Percentiles rank a stretch among this genome's conserved stretches.
Conservation (phyloP, 768 basidiomycete species). For the Lactarius hengduanensis region DNA sequence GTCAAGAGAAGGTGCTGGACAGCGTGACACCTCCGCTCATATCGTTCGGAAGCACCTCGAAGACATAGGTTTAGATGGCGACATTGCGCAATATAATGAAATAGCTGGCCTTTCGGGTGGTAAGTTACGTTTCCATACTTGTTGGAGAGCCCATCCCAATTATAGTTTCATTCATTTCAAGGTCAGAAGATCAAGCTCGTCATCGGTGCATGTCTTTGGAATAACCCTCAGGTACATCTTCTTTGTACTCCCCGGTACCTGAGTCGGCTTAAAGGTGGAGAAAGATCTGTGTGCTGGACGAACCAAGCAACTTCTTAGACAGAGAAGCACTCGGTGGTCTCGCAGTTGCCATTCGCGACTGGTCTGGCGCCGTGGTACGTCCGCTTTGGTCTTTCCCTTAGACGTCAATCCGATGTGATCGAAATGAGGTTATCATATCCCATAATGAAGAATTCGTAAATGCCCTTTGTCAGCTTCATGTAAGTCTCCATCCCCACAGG, state of each 20-base stretch:
- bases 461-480: slow-evolving; percentile 62
- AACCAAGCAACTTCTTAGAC: slow-evolving; percentile 97
- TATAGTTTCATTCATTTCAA: slow-evolving; percentile 34
- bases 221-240: slow-evolving; percentile 76
- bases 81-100: slow-evolving; percentile 98
- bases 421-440: slow-evolving; percentile 82
- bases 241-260: slow-evolving; percentile 5
- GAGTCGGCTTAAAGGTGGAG: slow-evolving; percentile 24
- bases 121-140: slow-evolving; percentile 33
- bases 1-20: slow-evolving; percentile 91
- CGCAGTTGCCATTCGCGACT: slow-evolving; percentile 91
- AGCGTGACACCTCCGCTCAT: slow-evolving; percentile 78
- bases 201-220: slow-evolving; percentile 93
- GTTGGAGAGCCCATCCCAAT: slow-evolving; percentile 5
- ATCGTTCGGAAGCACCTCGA: slow-evolving; percentile 90
- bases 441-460: slow-evolving; percentile 90
- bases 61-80: slow-evolving; percentile 94
- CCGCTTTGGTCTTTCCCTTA: slow-evolving; percentile 24
- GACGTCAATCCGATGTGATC: slow-evolving; percentile 27
- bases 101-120: slow-evolving; percentile 93
- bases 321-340: slow-evolving; percentile 93
- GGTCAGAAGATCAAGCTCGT: slow-evolving; percentile 97
- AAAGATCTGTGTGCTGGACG: slow-evolving; percentile 76
- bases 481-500: slow-evolving; percentile 30
- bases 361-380: slow-evolving; percentile 86